These are phyloP conservation scores for Stenocarpella maydis DNA, from an alignment of 2,329 filamentous ascomycete genomes.

Conservation along the genomic window DNA sequence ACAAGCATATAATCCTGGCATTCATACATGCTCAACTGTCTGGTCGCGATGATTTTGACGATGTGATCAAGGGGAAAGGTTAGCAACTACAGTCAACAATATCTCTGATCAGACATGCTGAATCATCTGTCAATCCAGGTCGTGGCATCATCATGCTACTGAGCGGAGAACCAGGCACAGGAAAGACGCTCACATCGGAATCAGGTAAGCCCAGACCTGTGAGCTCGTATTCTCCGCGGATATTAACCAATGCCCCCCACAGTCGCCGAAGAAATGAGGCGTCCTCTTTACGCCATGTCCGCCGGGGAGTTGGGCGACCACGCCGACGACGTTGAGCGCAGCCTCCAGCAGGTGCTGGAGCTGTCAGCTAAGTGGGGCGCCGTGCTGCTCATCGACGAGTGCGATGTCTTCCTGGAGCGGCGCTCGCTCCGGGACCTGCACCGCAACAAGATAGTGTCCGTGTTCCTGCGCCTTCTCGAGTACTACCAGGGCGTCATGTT, in stretches of 20 bases:
- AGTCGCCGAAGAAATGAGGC: constrained; percentile 48
- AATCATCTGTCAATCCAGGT: too few relatives aligned
- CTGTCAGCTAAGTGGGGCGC: constrained; percentile 51
- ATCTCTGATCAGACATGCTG: too few relatives aligned
- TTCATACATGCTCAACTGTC: not conserved
- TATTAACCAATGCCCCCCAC: too few relatives aligned
- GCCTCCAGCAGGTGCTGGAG: constrained; percentile 44
- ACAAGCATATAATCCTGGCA: constrained; percentile 46
- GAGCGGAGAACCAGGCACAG: not conserved
- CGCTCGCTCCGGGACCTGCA: constrained; percentile 44
- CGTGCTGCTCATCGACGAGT: constrained; percentile 53
- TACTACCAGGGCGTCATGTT: constrained; percentile 50
- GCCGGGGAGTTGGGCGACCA: constrained; percentile 49
- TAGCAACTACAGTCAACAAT: too few relatives aligned
- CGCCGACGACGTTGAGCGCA: constrained; percentile 45
- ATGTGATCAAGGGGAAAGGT: constrained; percentile 36
- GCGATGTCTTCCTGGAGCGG: constrained; percentile 51
- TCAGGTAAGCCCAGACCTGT: not conserved
- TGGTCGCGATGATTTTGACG: constrained; percentile 30
- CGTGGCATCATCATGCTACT: constrained; percentile 27
- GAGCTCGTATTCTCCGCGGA: too few relatives aligned
- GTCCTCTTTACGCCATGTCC: constrained; percentile 50
- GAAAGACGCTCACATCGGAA: constrained; percentile 15
- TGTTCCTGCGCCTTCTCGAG: constrained; percentile 45
- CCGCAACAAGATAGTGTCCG: constrained; percentile 49